phyloP scores from a whole-genome alignment of 495 filamentous ascomycete genomes.

The Penicillium herquei region DNA sequence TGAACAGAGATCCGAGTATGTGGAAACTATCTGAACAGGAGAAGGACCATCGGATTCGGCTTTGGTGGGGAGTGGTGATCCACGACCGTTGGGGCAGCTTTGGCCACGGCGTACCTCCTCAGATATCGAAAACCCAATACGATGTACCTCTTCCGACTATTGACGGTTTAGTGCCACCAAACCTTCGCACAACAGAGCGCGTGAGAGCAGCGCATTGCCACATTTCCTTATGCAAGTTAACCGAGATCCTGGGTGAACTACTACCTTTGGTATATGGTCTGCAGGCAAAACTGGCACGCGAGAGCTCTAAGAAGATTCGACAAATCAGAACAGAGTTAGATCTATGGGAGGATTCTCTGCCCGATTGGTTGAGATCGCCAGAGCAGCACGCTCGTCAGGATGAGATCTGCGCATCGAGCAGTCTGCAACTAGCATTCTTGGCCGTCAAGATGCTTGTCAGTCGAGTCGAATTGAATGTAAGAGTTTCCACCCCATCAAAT shows the following conservation, averaged over 20 bases:
- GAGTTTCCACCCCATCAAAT: conserved; percentile 1
- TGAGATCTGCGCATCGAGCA: conserved; percentile 43
- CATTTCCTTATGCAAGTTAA: conserved; percentile 50
- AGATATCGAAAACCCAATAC: conserved; percentile 50
- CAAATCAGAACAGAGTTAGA: conserved; percentile 47
- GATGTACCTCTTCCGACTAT: conserved; percentile 53
- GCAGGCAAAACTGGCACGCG: conserved; percentile 38
- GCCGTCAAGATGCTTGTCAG: conserved; percentile 52
- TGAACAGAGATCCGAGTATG: conserved; percentile 48
- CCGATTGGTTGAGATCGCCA: conserved; percentile 41
- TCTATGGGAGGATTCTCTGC: conserved; percentile 46
- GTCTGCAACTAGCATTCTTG: conserved; percentile 51
- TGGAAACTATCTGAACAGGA: conserved; percentile 50
- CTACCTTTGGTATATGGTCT: conserved; percentile 51
- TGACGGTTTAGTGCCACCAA: conserved; percentile 34
- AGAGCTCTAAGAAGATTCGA: conserved; percentile 40
- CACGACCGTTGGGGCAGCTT: conserved; percentile 57
- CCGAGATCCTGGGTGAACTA: conserved; percentile 51
- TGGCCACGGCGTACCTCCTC: conserved; percentile 51
- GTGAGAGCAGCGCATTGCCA: conserved; percentile 49
- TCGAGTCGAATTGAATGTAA: conserved; percentile 50
- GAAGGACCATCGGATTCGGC: conserved; percentile 45
- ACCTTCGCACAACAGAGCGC: conserved; percentile 38
- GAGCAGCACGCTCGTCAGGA: conserved; percentile 26
- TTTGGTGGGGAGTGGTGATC: conserved; percentile 56